These are phyloP conservation scores for Debaryomyces prosopidis DNA, from an alignment of 805 yeast genomes.

Conservation along the genomic window DNA sequence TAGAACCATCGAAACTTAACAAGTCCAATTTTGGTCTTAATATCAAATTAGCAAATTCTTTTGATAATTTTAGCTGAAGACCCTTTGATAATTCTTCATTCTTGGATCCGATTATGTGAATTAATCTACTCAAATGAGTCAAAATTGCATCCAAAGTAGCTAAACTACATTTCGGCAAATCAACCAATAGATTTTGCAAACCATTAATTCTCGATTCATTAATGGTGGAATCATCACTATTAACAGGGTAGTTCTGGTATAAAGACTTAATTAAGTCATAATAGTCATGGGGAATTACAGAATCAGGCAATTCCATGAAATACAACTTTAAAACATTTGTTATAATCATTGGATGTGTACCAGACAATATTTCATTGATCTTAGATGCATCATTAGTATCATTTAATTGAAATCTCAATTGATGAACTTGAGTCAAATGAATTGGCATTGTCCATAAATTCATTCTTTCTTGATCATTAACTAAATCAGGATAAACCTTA, in stretches of 20 bases:
- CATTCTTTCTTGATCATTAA: conserved; percentile 66
- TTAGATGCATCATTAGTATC: conserved; percentile 26
- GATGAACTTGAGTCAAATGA: conserved; percentile 59
- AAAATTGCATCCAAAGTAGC: conserved; percentile 82
- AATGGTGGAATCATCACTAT: conserved; percentile 36
- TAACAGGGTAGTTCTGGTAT: conserved; percentile 45
- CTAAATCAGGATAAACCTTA: conserved; percentile 64
- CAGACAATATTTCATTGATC: conserved; percentile 34
- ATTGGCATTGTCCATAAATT: conserved; percentile 70
- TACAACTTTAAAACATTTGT: conserved; percentile 73
- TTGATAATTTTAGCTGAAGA: conserved; percentile 53
- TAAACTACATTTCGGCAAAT: conserved; percentile 67
- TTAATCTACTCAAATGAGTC: conserved; percentile 69
- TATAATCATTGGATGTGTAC: conserved; percentile 54
- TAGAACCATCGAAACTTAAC: conserved; percentile 17
- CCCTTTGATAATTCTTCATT: conserved; percentile 31
- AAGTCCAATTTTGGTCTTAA: conserved; percentile 47
- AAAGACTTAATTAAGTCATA: conserved; percentile 70
- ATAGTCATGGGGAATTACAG: conserved; percentile 62
- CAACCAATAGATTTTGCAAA: conserved; percentile 62
- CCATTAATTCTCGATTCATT: conserved; percentile 54
- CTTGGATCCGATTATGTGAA: conserved; percentile 46
- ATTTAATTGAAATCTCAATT: conserved; percentile 56
- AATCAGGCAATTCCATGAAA: conserved; percentile 76
- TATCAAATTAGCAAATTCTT: conserved; percentile 65